Evolutionary conservation across 73 alveolate species (phyloP).

Genomic region (Effrenium voratum): DNA sequence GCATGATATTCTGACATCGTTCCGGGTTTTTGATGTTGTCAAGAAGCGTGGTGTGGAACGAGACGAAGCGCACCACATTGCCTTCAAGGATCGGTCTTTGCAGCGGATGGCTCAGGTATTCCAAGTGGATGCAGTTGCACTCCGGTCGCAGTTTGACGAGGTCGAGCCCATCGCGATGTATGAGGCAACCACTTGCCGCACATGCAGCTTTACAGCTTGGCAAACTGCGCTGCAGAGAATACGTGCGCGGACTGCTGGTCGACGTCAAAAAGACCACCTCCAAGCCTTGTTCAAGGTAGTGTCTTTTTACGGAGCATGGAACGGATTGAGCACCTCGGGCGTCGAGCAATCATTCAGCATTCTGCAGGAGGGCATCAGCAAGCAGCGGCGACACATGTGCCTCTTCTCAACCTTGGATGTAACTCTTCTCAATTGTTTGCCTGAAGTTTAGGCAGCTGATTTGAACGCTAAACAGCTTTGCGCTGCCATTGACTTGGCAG

Average conservation of each 20-base stretch:
- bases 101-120: neutral
- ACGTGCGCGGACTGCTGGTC: neutral
- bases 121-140: neutral
- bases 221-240: neutral
- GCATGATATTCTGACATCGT: neutral
- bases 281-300: neutral
- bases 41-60: neutral
- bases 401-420: too few species aligned
- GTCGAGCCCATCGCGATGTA: neutral
- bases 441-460: too few species aligned
- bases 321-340: neutral
- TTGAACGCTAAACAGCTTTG: too few species aligned
- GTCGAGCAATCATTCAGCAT: neutral
- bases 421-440: too few species aligned
- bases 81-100: neutral
- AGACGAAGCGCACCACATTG: neutral
- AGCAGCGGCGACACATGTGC: neutral
- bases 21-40: neutral
- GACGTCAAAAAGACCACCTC: too few species aligned
- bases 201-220: neutral
- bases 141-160: neutral
- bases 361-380: neutral
- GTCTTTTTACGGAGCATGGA: neutral
- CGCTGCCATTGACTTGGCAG: too few species aligned
- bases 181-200: too few species aligned